These are phyloP conservation scores for Dioszegia hungarica DNA, from an alignment of 768 basidiomycete genomes.

Conservation along the genomic window DNA sequence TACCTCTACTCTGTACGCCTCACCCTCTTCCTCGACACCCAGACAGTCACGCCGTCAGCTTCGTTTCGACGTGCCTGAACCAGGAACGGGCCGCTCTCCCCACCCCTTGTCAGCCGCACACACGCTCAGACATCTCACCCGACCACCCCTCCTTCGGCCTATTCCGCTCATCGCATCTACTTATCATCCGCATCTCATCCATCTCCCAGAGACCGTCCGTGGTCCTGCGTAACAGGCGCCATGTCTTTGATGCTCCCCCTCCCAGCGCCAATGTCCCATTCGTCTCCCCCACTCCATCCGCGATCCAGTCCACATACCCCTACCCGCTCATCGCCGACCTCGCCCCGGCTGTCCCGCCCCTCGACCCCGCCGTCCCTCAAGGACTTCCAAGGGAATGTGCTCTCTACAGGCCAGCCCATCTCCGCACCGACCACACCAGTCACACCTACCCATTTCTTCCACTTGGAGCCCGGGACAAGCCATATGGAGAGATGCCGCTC, in stretches of 20 bases:
- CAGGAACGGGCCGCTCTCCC: too few species aligned
- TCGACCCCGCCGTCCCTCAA: slow-evolving; percentile 14
- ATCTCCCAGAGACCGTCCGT: too few species aligned
- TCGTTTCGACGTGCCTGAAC: too few species aligned
- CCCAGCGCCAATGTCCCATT: slow-evolving; percentile 9
- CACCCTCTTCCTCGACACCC: too few species aligned
- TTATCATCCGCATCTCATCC: background rate
- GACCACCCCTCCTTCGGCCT: too few species aligned
- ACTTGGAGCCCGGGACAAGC: slow-evolving; percentile 1
- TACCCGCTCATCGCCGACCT: background rate
- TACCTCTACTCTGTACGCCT: too few species aligned
- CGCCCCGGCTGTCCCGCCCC: slow-evolving; percentile 11
- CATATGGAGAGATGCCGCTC: slow-evolving; percentile 38
- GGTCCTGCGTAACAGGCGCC: background rate
- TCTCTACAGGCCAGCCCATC: slow-evolving; percentile 18
- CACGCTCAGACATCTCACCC: too few species aligned
- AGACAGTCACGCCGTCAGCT: too few species aligned
- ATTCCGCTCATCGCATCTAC: too few species aligned
- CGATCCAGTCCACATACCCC: slow-evolving; percentile 10
- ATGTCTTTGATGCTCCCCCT: slow-evolving; percentile 22
- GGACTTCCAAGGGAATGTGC: background rate
- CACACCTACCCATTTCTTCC: slow-evolving; percentile 27
- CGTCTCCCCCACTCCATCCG: slow-evolving; percentile 9
- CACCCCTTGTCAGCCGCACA: too few species aligned
- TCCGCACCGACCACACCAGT: slow-evolving; percentile 43